phyloP scores from a whole-genome alignment of 1,284 basidiomycete genomes.

The Austroboletus olivaceoglutinosus region DNA sequence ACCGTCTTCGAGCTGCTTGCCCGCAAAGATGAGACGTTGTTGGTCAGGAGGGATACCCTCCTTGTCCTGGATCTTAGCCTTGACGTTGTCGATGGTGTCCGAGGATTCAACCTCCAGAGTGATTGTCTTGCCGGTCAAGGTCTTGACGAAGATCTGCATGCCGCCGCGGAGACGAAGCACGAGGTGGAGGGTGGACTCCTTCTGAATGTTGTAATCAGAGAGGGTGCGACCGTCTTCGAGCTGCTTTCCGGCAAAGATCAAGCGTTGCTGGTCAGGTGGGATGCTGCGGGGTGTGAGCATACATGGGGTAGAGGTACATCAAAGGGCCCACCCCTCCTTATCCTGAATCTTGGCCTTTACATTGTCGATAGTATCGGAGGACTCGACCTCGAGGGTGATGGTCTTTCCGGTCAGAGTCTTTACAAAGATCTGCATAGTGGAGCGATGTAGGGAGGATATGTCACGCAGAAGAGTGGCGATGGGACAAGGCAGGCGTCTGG shows the following conservation, averaged over 20 bases:
- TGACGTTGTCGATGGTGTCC: constrained; percentile 88
- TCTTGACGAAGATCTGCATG: constrained; percentile 90
- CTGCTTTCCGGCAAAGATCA: constrained; percentile 90
- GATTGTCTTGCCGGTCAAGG: constrained; percentile 91
- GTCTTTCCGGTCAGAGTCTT: constrained; percentile 91
- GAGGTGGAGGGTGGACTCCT: constrained; percentile 80
- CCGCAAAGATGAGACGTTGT: constrained; percentile 81
- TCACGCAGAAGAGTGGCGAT: neutral
- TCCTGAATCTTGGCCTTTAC: constrained; percentile 85
- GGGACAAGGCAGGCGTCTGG: neutral
- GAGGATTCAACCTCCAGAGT: constrained; percentile 91
- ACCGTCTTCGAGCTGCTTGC: constrained; percentile 83
- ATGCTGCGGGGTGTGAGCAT: constrained; percentile 42
- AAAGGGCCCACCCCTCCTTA: constrained; percentile 75
- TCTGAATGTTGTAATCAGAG: constrained; percentile 83
- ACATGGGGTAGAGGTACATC: fast-evolving
- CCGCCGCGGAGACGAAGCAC: constrained; percentile 85
- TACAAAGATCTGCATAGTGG: constrained; percentile 77
- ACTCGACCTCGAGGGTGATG: constrained; percentile 90
- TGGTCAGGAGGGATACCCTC: constrained; percentile 81
- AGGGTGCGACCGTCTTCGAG: constrained; percentile 78
- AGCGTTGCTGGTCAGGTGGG: constrained; percentile 79
- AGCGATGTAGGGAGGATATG: neutral
- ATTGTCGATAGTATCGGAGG: constrained; percentile 87
- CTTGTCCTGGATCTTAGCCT: constrained; percentile 83